Conservation (phyloP, 257 asterid species). For the Solanum pinnatisectum region DNA sequence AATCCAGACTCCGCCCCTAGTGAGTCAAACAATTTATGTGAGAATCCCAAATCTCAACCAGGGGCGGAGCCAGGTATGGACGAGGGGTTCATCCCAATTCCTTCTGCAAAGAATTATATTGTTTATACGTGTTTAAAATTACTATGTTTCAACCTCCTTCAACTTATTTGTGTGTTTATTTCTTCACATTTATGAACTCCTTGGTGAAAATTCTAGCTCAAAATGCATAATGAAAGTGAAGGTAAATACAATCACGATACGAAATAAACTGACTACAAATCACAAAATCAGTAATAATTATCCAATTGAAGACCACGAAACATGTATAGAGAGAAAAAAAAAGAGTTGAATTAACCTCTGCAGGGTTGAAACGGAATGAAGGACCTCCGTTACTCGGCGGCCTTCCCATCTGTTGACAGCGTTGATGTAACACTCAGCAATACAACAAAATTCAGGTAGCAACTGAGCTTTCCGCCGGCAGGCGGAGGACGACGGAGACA, state of each 20-base stretch:
- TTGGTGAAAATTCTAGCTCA: not conserved
- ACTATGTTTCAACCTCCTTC: not conserved
- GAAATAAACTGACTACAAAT: not conserved
- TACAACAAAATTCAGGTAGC: not conserved
- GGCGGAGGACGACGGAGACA: not conserved
- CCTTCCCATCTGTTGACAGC: slow-evolving; percentile 55
- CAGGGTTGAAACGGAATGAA: slow-evolving; percentile 72
- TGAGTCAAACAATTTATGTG: not conserved
- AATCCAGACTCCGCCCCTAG: not conserved
- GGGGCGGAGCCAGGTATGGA: not conserved
- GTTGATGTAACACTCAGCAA: not conserved
- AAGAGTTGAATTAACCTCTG: slow-evolving; percentile 44
- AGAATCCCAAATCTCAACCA: not conserved
- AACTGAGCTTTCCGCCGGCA: not conserved
- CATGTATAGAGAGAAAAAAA: not conserved
- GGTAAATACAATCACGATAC: not conserved
- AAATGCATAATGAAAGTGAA: not conserved
- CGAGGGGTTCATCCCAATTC: not conserved
- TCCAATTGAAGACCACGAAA: not conserved
- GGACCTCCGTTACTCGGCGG: slow-evolving; percentile 93
- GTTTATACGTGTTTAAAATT: not conserved
- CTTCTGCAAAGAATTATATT: not conserved
- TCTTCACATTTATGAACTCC: not conserved
- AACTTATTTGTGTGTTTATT: not conserved
- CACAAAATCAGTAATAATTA: not conserved